Base-by-base conservation (phyloP, 2,329 filamentous ascomycete species). In the Botrytis squamosa region DNA sequence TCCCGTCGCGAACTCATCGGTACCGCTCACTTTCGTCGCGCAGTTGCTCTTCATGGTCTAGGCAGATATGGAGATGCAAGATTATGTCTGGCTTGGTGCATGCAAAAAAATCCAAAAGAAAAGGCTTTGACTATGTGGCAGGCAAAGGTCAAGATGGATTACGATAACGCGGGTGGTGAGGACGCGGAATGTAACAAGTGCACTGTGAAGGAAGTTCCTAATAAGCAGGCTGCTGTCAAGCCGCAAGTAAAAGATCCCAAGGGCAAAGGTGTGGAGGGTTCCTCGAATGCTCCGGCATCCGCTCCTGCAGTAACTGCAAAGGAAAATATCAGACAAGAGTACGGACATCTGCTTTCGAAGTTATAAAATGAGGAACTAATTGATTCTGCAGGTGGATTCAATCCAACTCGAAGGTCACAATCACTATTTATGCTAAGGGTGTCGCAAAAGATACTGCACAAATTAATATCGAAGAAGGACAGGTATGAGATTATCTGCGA, bases 11-110 rank as follows among this genome's bases (percentile, higher is more conserved):
- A 93, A 76, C 87, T 92, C 44, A 93, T 98, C 81, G 86, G 90
- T 64, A 89, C 93, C n/a, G 91, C 93, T 2, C 93, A 98, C 79
- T 89, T 96, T 79, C 90, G 95, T 77, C 89, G 95, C 55, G 92
- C 89, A 8, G 89, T 97, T 20, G 88, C 92, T 18, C 86, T 95
- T 40, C 92, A 90, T 82, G 88, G 90, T 67, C 84, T 94, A 59
- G 89, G 88, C 49, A 87, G 89, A 71, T 93, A 90, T 78, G 94
- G 91, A 5, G 92, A 98, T 82, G 91, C 94, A 0, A 88, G 91
- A 74, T 88, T 90, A 77, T 89, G 95, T 76, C 89, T 95, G 33
- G 84, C 85, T 29, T 91, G 89, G 85, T 83, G 74, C 59, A 84
- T 84, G 75, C 86, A 86, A 77, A 83, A 87, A 71, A 85, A 87